A percentile compares a stretch with the other conserved stretches of the same genome.
phyloP scores from a whole-genome alignment of 2,329 filamentous ascomycete genomes.

The Decorospora gaudefroyi region DNA sequence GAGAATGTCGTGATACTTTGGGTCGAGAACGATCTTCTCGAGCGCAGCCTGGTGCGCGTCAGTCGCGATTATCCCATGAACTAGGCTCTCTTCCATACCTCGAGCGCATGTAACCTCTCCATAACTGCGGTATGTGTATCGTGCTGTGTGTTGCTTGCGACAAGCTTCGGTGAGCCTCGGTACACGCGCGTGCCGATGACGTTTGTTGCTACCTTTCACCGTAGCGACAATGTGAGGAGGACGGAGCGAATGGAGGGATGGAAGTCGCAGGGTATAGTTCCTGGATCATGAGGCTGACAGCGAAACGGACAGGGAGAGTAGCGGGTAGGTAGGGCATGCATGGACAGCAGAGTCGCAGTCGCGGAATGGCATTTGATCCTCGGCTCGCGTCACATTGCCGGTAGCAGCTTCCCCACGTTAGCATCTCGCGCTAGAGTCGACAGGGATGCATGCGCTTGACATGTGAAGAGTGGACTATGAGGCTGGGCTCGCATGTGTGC shows the following conservation, averaged over 20 bases:
- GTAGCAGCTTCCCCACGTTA: slow-evolving; percentile 40
- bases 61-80: neutral
- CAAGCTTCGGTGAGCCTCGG: slow-evolving; percentile 32
- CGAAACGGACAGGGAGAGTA: slow-evolving; percentile 11
- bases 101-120: slow-evolving; percentile 43
- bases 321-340: slow-evolving; percentile 22
- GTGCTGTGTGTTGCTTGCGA: slow-evolving; percentile 8
- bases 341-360: slow-evolving; percentile 21
- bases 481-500: slow-evolving; percentile 21
- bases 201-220: slow-evolving; percentile 14
- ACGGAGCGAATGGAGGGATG: neutral
- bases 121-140: slow-evolving; percentile 18
- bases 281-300: slow-evolving; percentile 15
- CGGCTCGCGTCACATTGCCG: slow-evolving; percentile 44
- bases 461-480: slow-evolving; percentile 31
- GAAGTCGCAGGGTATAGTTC: neutral
- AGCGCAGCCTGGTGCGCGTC: slow-evolving; percentile 62
- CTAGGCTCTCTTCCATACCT: slow-evolving; percentile 22
- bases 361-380: slow-evolving; percentile 37
- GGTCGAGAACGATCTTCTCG: slow-evolving; percentile 79
- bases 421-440: slow-evolving; percentile 24
- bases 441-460: slow-evolving; percentile 25
- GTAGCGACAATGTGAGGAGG: neutral
- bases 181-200: slow-evolving; percentile 25
- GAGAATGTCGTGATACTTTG: slow-evolving; percentile 81